These are phyloP conservation scores for Komagataella pastoris DNA, from an alignment of 805 yeast genomes.

Conservation along the genomic window DNA sequence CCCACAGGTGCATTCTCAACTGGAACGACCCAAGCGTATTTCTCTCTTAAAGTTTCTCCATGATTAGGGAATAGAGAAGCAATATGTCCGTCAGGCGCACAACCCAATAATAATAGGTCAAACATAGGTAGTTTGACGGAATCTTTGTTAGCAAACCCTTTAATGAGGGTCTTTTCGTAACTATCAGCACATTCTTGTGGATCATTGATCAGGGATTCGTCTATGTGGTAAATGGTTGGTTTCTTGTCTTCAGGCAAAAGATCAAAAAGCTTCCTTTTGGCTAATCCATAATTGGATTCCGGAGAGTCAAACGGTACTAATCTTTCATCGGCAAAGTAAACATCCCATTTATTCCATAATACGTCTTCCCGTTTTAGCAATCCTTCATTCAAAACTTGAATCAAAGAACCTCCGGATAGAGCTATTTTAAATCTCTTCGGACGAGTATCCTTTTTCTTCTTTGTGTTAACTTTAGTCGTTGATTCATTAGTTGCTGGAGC, in stretches of 20 bases:
- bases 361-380: conserved; percentile 55
- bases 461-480: not conserved
- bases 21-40: conserved; percentile 90
- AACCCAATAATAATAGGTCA: conserved; percentile 81
- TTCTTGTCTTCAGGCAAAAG: conserved; percentile 33
- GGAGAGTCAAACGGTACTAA: conserved; percentile 75
- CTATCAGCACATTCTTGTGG: conserved; percentile 90
- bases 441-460: conserved; percentile 36
- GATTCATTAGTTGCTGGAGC: not conserved
- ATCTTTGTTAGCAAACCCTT: conserved; percentile 91
- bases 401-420: conserved; percentile 83
- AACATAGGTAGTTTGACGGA: conserved; percentile 92
- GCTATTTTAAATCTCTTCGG: conserved; percentile 81
- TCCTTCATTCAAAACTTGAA: conserved; percentile 80
- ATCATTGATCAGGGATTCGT: conserved; percentile 59
- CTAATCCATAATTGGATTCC: conserved; percentile 84
- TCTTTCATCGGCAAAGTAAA: conserved; percentile 93
- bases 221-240: conserved; percentile 77
- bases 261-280: conserved; percentile 74
- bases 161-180: conserved; percentile 76
- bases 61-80: conserved; percentile 94
- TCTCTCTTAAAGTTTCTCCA: conserved; percentile 67
- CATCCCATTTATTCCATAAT: conserved; percentile 90
- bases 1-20: conserved; percentile 87
- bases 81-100: conserved; percentile 98